phyloP scores from a whole-genome alignment of 768 basidiomycete species.

The Mrakia frigida region DNA sequence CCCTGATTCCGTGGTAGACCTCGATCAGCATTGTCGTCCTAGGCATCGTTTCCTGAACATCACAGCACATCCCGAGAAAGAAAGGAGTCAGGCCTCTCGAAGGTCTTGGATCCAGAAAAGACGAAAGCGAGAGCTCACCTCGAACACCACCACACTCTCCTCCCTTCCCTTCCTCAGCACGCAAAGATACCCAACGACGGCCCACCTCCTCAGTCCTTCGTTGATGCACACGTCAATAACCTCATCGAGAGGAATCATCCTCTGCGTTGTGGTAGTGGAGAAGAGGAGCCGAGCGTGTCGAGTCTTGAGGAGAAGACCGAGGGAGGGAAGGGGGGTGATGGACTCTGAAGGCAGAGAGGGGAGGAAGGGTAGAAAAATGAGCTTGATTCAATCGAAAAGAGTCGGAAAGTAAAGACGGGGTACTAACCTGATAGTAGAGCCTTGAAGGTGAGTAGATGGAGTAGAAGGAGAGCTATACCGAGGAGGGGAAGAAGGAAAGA shows the following conservation, averaged over 20 bases:
- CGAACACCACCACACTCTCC: background rate
- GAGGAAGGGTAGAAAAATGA: background rate
- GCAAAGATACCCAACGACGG: constrained; percentile 6
- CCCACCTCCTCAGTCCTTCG: background rate
- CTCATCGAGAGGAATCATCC: background rate
- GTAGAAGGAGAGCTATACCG: background rate
- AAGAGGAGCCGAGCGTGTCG: background rate
- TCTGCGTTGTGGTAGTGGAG: background rate
- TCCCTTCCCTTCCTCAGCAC: constrained; percentile 2
- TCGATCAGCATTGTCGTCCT: constrained; percentile 7
- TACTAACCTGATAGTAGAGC: background rate
- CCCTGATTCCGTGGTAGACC: background rate
- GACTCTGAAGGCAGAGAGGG: background rate
- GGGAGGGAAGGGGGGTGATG: constrained; percentile 15
- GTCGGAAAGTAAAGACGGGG: background rate
- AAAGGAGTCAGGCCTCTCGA: background rate
- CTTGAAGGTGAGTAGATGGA: background rate
- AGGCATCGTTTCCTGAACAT: background rate
- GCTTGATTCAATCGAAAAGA: background rate
- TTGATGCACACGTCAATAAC: constrained; percentile 16
- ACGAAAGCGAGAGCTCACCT: background rate
- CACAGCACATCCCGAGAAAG: background rate
- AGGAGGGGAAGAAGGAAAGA: background rate
- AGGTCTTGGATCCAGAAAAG: background rate
- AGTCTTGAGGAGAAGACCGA: constrained; percentile 1